Evolutionary conservation across 2,329 filamentous ascomycete species (phyloP), one percentile per base, ranked within the genome.

Genomic region (Calonectria pteridis): DNA sequence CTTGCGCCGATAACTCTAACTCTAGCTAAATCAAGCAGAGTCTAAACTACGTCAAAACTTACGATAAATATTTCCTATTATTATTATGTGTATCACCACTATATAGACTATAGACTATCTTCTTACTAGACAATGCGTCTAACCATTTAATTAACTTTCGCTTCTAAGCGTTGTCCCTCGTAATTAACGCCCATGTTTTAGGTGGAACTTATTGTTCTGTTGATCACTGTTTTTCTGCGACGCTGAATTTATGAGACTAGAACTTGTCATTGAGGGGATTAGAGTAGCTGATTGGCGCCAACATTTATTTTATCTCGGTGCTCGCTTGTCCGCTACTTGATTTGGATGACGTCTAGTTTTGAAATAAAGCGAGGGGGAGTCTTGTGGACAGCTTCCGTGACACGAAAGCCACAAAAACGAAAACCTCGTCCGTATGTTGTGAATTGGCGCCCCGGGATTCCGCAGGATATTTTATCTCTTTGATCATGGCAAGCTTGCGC

Each of bases 101-200:
- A 62, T 62, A 62, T 62, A 62, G 55, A 62, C 55, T 62, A 62
- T 62, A 62, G 55, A 62, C 33, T 62, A 62, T 62, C 55, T 62
- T 62, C 55, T 62, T 28, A 62, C 26, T 62, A 62, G 55, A 62
- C 55, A 28, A 40, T 37, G 5, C 13, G 55, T 62, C 35, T 62
- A 62, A 33, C n/a, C 35, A 7, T 62, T 40, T 33, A 62, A 62
- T 62, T 11, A 40, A 62, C 35, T 62, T 62, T 62, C 55, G 55
- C 55, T 62, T 62, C 55, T 62, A 62, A 40, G 55, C 43, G 55
- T 40, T 37, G n/a, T 26, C 35, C 33, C 23, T 29, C 14, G 51
- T 55, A 55, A n/a, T 18, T n/a, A 46, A 23, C 43, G 10, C 6
- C 43, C 20, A 46, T 23, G 20, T n/a, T 46, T 46, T 18, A 46